These are phyloP conservation scores for Lathyrus aphaca DNA, from an alignment of 306 rosid genomes.

Conservation along the genomic window DNA sequence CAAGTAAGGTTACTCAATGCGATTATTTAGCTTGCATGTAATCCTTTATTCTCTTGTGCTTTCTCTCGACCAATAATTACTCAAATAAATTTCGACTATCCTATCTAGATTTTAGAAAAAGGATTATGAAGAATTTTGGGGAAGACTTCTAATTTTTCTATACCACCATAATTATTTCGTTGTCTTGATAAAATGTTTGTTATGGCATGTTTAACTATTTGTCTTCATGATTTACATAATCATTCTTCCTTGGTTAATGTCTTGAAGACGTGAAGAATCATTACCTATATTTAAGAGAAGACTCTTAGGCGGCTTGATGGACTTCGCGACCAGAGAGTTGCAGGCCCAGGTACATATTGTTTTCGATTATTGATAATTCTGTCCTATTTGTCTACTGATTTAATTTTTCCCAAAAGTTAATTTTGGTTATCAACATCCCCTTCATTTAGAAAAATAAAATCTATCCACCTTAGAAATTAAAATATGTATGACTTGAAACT, in stretches of 20 bases:
- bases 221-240: constrained; percentile 30
- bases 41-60: constrained; percentile 16
- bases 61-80: constrained; percentile 3
- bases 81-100: constrained; percentile 14
- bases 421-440: constrained; percentile 27
- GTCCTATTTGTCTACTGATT: constrained; percentile 15
- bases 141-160: constrained; percentile 35
- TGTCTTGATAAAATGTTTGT: constrained; percentile 21
- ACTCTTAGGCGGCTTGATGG: constrained; percentile 82
- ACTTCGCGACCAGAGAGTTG: constrained; percentile 86
- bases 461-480: constrained; percentile 14
- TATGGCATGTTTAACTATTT: constrained; percentile 16
- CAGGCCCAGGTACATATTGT: constrained; percentile 74
- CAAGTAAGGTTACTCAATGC: neutral
- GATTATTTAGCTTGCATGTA: constrained; percentile 12
- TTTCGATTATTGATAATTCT: constrained; percentile 21
- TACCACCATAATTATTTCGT: constrained; percentile 21
- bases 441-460: constrained; percentile 20
- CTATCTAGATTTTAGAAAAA: constrained; percentile 26
- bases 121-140: constrained; percentile 28
- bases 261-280: constrained; percentile 89
- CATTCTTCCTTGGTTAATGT: constrained; percentile 42
- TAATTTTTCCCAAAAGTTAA: neutral
- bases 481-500: no score
- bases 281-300: constrained; percentile 94